Evolutionary conservation across 192 early-diverging fungal genomes (phyloP).

Genomic region (Backusella australiensis): DNA sequence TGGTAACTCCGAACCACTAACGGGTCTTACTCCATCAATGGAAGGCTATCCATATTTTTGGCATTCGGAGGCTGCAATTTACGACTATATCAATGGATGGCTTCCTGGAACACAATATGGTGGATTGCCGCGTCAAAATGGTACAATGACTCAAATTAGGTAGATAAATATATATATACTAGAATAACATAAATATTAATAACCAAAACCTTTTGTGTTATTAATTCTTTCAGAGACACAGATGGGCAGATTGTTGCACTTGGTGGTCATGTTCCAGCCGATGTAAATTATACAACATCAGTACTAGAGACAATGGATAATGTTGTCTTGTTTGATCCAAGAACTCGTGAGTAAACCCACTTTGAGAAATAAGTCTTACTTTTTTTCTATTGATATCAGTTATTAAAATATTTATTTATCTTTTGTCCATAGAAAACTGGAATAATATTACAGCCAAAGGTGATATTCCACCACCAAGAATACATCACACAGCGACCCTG

Average conservation of each 20-base stretch:
- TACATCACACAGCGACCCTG: constrained; percentile 16
- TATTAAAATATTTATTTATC: background rate
- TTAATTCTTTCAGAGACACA: constrained; percentile 4
- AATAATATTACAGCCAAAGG: constrained; percentile 10
- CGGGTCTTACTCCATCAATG: background rate
- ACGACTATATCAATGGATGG: constrained; percentile 3
- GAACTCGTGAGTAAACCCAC: constrained; percentile 3
- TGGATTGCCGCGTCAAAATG: constrained; percentile 6
- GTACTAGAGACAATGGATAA: background rate
- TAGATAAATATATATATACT: background rate
- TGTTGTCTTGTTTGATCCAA: constrained; percentile 8
- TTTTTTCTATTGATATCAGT: background rate
- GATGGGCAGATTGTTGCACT: constrained; percentile 8
- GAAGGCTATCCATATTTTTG: background rate
- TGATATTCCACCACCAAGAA: constrained; percentile 4
- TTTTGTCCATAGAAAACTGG: constrained; percentile 8
- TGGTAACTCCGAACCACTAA: constrained; percentile 7
- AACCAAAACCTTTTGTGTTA: background rate
- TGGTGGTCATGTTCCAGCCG: background rate
- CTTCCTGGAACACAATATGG: constrained; percentile 2
- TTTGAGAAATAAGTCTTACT: background rate
- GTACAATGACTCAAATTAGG: constrained; percentile 9
- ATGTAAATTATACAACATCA: background rate
- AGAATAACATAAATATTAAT: background rate
- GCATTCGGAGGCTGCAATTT: constrained; percentile 11